A percentile compares a stretch with the other conserved stretches of the same genome.
Evolutionary conservation across 208 protist species (phyloP).

Genomic region (Leishmania tropica): DNA sequence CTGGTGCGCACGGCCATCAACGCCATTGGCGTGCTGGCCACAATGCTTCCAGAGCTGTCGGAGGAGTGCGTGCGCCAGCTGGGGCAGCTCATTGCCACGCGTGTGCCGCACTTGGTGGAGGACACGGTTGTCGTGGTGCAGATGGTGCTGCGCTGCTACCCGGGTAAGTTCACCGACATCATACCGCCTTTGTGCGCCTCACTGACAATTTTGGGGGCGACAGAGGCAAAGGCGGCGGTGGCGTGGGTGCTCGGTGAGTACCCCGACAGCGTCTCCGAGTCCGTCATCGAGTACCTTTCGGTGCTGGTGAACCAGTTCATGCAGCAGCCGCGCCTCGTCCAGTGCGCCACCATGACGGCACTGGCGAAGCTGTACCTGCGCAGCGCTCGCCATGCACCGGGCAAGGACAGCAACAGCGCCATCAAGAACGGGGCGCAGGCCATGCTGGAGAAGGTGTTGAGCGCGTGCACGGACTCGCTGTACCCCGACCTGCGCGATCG

Average conservation of each 20-base stretch:
- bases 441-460: conserved; percentile 86
- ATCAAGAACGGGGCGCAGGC: conserved; percentile 41
- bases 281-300: conserved; percentile 91
- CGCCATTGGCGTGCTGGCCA: conserved; percentile 96
- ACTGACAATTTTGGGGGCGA: conserved; percentile 95
- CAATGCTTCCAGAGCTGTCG: conserved; percentile 94
- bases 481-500: conserved; percentile 98
- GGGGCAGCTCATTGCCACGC: conserved; percentile 94
- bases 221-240: conserved; percentile 96
- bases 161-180: conserved; percentile 92
- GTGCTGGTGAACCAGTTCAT: conserved; percentile 95
- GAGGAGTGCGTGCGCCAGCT: conserved; percentile 94
- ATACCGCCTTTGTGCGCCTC: conserved; percentile 95
- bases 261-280: conserved; percentile 93
- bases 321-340: conserved; percentile 92
- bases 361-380: conserved; percentile 97
- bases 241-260: conserved; percentile 99
- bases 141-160: conserved; percentile 97
- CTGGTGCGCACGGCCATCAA: conserved; percentile 96
- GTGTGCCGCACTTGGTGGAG: conserved; percentile 97
- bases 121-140: conserved; percentile 97
- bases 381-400: conserved; percentile 22
- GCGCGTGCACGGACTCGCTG: conserved; percentile 83
- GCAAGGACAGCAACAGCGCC: background rate
- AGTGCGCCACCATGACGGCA: conserved; percentile 97